These are phyloP conservation scores for Globisporangium paroecandrum DNA, from an alignment of 352 stramenopile genomes.

Conservation along the genomic window DNA sequence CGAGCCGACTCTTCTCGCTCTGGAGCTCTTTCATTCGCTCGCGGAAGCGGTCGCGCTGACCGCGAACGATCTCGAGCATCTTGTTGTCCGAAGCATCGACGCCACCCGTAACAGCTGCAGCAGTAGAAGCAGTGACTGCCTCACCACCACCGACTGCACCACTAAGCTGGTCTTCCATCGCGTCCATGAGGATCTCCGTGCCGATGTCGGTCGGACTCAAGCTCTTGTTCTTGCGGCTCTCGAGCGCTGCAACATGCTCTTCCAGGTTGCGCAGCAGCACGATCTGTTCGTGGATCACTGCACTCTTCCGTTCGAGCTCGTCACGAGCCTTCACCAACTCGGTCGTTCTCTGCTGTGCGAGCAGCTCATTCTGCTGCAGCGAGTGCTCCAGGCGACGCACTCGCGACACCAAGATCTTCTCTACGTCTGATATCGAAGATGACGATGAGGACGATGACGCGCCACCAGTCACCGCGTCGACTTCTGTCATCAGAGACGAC, in stretches of 20 bases:
- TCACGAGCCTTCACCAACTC: slow-evolving; percentile 32
- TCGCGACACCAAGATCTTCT: slow-evolving; percentile 62
- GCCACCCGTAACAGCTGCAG: slow-evolving; percentile 7
- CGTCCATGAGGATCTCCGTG: slow-evolving; percentile 67
- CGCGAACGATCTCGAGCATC: slow-evolving; percentile 82
- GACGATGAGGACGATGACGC: slow-evolving; percentile 6
- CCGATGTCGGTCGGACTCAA: slow-evolving; percentile 42
- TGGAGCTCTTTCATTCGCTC: slow-evolving; percentile 83
- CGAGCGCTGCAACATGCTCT: slow-evolving; percentile 59
- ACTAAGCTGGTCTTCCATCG: slow-evolving; percentile 57
- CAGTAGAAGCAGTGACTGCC: neutral
- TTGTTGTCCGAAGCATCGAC: slow-evolving; percentile 46
- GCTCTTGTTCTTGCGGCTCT: slow-evolving; percentile 32
- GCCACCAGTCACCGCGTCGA: neutral
- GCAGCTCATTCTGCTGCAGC: slow-evolving; percentile 61
- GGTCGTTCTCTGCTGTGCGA: slow-evolving; percentile 28
- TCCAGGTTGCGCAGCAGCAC: slow-evolving; percentile 55
- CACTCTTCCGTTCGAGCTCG: slow-evolving; percentile 31
- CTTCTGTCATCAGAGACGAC: slow-evolving; percentile 13
- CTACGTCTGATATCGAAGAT: slow-evolving; percentile 27
- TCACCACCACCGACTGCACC: slow-evolving; percentile 3
- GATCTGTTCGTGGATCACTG: slow-evolving; percentile 49
- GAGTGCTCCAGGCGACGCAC: slow-evolving; percentile 69
- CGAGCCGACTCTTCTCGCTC: slow-evolving; percentile 61
- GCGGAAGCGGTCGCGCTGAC: slow-evolving; percentile 77